Base-by-base conservation (phyloP, 1,139 yeast species). In the Suhomyces wounanorum region DNA sequence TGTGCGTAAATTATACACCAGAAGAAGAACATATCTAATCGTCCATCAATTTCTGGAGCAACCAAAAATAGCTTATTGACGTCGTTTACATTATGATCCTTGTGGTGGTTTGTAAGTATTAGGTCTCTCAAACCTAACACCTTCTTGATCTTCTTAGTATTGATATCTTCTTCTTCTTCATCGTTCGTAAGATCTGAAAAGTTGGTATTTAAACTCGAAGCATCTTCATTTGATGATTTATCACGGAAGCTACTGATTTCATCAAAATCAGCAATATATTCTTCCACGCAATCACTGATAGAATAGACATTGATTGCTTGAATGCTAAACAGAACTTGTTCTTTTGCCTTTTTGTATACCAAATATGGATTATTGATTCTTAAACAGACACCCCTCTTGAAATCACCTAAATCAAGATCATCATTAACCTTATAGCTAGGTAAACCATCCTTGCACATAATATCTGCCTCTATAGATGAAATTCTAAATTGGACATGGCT, bases 1-100 rank as follows among this genome's bases (percentile, higher is more conserved):
- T 59, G 53, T 8, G 80, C 81, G 53, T 77, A 77, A 37, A 75
- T 59, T 2, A 66, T 50, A 59, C 79, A 75, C 81, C 81, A 77
- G 3, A 73, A 62, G 45, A 77, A 67, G 55, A 76, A 77, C 46
- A 73, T 69, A 56, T 76, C 80, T 3, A 75, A 52, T 17, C 77
- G 59, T 1, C 73, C 78, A 47, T 75, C 78, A 10, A 74, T 50
- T 52, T 73, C 78, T 0, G 78, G 75, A 3, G 75, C 60, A 7
- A 58, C 49, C 18, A 75, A 60, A 6, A 55, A 48, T 14, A 77
- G 56, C 44, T 66, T 63, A 48, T 73, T 64, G 37, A 58, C 59
- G 49, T 70, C 72, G 35, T 60, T 56, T 30, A 58, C 62, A 1
- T 52, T 59, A 10, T 40, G 31, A 7, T 60, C 62, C n/a, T 53